A percentile compares a stretch with the other conserved stretches of the same genome.
Evolutionary conservation across 768 basidiomycete genomes (phyloP).

Genomic region (Russula sp.): DNA sequence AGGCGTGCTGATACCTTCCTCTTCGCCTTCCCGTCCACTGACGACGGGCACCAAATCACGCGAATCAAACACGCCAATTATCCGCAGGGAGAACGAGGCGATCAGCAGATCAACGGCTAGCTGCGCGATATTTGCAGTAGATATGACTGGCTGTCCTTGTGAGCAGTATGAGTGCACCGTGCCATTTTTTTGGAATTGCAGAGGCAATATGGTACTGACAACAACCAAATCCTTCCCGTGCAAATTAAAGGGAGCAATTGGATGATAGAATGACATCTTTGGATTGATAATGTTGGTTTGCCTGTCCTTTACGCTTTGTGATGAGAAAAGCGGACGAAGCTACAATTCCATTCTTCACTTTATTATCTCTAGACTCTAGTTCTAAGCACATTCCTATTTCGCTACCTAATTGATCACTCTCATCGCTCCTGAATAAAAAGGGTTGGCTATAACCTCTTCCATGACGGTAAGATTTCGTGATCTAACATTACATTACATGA

Average conservation of each 20-base stretch:
- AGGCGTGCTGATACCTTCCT: constrained; percentile 64
- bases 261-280: constrained; percentile 25
- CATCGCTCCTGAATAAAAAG: too few relatives aligned
- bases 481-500: too few relatives aligned
- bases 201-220: constrained; percentile 13
- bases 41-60: constrained; percentile 65
- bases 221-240: constrained; percentile 21
- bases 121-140: constrained; percentile 79
- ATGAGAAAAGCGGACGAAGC: too few relatives aligned
- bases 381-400: too few relatives aligned
- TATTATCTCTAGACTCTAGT: too few relatives aligned
- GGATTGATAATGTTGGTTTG: not conserved
- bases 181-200: not conserved
- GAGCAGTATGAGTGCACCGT: not conserved
- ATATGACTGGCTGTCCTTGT: constrained; percentile 61
- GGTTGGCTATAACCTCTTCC: too few relatives aligned
- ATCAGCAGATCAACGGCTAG: constrained; percentile 74
- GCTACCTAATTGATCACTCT: too few relatives aligned
- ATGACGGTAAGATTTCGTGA: too few relatives aligned
- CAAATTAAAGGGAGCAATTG: constrained; percentile 8
- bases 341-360: too few relatives aligned
- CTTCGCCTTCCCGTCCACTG: constrained; percentile 63
- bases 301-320: too few relatives aligned
- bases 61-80: constrained; percentile 63
- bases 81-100: constrained; percentile 55